A percentile compares a stretch with the other conserved stretches of the same genome.
phyloP scores from a whole-genome alignment of 345 rosid species.

The Melaleuca quinquenervia region DNA sequence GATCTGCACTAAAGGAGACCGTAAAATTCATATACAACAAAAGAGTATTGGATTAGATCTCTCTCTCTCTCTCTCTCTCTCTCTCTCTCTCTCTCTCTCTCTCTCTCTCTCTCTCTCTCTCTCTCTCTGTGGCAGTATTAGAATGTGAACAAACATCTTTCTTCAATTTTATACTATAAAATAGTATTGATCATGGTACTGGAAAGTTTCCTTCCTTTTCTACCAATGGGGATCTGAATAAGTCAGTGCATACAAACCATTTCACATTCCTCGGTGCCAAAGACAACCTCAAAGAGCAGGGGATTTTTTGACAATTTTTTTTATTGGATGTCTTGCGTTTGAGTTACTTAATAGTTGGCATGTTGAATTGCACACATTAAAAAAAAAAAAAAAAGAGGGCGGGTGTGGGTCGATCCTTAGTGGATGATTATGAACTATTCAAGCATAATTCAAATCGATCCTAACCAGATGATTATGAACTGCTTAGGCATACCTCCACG shows the following conservation, averaged over 20 bases:
- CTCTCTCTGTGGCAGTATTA: too few species aligned
- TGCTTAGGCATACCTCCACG: not conserved
- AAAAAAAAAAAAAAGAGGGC: not conserved
- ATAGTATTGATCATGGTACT: not conserved
- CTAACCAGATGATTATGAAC: not conserved
- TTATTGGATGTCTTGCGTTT: not conserved
- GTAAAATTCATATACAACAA: not conserved
- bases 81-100: too few species aligned
- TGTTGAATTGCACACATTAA: not conserved
- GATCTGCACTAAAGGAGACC: not conserved
- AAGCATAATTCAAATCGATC: not conserved
- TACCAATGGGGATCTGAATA: not conserved
- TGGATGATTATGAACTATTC: not conserved
- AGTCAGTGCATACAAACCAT: not conserved
- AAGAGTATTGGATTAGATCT: not conserved
- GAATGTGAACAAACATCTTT: not conserved
- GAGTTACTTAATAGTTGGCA: not conserved
- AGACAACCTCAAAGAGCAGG: not conserved
- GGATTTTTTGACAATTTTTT: not conserved
- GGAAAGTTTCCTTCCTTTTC: not conserved
- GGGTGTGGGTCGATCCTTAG: not conserved
- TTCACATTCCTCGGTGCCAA: not conserved
- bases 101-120: too few species aligned
- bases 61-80: too few species aligned
- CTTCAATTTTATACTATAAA: not conserved